Percentiles rank a stretch among this genome's conserved stretches.
phyloP scores from a whole-genome alignment of 768 basidiomycete genomes.

The Chiua virens region DNA sequence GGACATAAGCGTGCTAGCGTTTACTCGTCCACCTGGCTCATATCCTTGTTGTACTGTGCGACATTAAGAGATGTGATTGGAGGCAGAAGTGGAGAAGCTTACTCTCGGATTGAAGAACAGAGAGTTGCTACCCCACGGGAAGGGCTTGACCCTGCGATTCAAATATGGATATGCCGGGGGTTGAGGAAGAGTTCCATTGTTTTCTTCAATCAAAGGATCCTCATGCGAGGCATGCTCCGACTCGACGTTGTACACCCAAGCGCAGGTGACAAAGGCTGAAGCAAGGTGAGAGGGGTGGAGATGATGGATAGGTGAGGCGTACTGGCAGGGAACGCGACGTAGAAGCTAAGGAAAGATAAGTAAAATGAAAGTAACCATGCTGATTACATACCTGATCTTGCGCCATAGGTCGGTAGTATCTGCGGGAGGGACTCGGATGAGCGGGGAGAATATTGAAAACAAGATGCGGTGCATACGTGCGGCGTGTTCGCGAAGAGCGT shows the following conservation, averaged over 20 bases:
- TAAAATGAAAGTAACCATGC: not conserved
- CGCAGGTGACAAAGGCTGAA: conserved; percentile 25
- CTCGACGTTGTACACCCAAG: conserved; percentile 54
- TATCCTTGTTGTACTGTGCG: conserved; percentile 63
- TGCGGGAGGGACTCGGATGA: conserved; percentile 28
- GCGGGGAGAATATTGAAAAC: conserved; percentile 2
- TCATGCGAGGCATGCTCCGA: conserved; percentile 69
- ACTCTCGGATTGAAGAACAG: conserved; percentile 82
- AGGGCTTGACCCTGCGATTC: conserved; percentile 75
- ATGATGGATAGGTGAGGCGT: conserved; percentile 29
- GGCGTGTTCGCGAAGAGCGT: conserved; percentile 66
- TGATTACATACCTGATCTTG: conserved; percentile 69
- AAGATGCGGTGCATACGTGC: conserved; percentile 42
- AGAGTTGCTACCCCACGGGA: conserved; percentile 83
- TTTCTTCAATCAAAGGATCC: conserved; percentile 68
- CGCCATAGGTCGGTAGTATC: conserved; percentile 82
- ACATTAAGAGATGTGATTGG: conserved; percentile 2
- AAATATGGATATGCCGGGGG: conserved; percentile 73
- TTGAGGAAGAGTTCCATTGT: conserved; percentile 70
- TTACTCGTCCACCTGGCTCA: conserved; percentile 37
- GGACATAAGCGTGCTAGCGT: not conserved
- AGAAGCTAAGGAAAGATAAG: conserved; percentile 50
- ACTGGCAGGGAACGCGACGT: conserved; percentile 76
- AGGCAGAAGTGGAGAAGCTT: conserved; percentile 22
- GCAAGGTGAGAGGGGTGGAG: conserved; percentile 7